Evolutionary conservation across 2,329 filamentous ascomycete species (phyloP).

Genomic region (Nigrospora oryzae): DNA sequence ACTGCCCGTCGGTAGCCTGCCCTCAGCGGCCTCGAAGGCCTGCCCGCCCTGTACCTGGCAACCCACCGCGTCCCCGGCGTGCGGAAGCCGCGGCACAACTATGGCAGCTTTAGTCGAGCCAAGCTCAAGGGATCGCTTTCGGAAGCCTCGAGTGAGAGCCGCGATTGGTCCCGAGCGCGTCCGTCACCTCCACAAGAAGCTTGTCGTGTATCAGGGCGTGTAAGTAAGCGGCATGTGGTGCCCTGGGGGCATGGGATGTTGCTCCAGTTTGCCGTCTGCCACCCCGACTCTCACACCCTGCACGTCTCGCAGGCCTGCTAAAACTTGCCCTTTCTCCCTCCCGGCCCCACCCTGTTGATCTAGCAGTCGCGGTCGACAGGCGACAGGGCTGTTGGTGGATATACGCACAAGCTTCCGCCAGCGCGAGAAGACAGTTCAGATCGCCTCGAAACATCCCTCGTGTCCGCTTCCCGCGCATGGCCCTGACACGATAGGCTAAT

Average conservation of each 20-base stretch:
- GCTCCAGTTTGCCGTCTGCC: no score
- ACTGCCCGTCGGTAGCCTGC: no score
- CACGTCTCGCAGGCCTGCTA: slow-evolving; percentile 18
- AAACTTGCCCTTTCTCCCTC: slow-evolving; percentile 4
- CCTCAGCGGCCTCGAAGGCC: no score
- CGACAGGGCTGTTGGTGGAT: no score
- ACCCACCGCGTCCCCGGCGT: no score
- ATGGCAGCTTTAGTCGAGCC: slow-evolving; percentile 3
- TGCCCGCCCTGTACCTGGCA: no score
- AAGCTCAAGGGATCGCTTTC: background rate
- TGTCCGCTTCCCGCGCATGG: no score
- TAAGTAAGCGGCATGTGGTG: background rate
- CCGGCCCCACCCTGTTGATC: slow-evolving; percentile 5
- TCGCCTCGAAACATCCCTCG: no score
- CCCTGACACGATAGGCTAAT: no score
- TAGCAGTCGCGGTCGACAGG: slow-evolving; percentile 2
- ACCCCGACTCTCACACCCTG: slow-evolving; percentile 10
- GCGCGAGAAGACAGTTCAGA: no score
- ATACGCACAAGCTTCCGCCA: no score
- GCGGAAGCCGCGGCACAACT: background rate
- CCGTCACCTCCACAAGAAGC: background rate
- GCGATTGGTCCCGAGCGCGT: slow-evolving; percentile 2
- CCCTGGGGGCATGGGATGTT: no score
- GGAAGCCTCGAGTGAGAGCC: slow-evolving; percentile 1
- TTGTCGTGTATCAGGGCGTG: slow-evolving; percentile 8